Evolutionary conservation across 2,329 filamentous ascomycete species (phyloP).

Genomic region (Fusarium sp.): DNA sequence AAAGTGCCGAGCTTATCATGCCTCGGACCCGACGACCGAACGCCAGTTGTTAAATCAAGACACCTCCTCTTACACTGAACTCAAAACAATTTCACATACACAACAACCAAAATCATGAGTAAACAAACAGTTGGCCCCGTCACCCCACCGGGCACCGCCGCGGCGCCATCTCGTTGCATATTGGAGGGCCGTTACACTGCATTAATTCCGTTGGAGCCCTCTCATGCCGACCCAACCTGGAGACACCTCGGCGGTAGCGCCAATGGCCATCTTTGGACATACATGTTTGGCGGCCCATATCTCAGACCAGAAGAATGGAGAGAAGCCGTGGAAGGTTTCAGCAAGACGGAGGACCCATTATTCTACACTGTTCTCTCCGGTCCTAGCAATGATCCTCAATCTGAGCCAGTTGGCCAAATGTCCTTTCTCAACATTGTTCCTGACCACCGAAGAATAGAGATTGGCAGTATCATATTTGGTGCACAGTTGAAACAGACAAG

Average conservation of each 20-base stretch:
- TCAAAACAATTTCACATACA: neutral
- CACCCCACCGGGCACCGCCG: constrained; percentile 30
- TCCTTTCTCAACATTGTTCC: constrained; percentile 63
- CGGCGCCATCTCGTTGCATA: constrained; percentile 31
- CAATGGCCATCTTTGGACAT: constrained; percentile 53
- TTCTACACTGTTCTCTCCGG: constrained; percentile 61
- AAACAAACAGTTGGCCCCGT: constrained; percentile 40
- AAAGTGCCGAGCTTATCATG: constrained; percentile 6
- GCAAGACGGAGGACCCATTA: constrained; percentile 52
- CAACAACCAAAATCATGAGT: constrained; percentile 8
- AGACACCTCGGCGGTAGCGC: constrained; percentile 51
- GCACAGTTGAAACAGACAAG: constrained; percentile 64
- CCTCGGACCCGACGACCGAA: constrained; percentile 12
- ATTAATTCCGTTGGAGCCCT: constrained; percentile 47
- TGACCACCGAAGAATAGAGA: constrained; percentile 65
- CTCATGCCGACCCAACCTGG: constrained; percentile 50
- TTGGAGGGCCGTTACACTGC: constrained; percentile 52
- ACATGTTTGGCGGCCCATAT: constrained; percentile 50
- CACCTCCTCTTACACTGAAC: neutral
- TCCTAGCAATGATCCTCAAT: constrained; percentile 35
- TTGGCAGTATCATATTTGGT: constrained; percentile 68
- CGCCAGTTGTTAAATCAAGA: neutral
- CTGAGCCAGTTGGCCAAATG: constrained; percentile 58
- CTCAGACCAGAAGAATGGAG: constrained; percentile 39
- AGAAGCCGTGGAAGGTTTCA: constrained; percentile 38